A percentile compares a stretch with the other conserved stretches of the same genome.
phyloP scores from a whole-genome alignment of 345 rosid genomes.

The Aegle marmelos region DNA sequence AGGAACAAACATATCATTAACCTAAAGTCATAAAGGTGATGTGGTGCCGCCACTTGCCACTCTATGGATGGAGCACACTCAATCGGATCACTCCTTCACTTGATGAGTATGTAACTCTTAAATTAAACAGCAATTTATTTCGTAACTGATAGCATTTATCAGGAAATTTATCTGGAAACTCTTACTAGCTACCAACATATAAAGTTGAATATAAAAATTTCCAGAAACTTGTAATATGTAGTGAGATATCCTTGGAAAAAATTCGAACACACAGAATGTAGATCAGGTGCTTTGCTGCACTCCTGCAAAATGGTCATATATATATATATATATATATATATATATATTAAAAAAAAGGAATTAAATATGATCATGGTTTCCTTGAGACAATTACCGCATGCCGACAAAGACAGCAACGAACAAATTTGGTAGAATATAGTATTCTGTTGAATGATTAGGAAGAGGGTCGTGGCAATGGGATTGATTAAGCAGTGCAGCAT shows the following conservation, averaged over 20 bases:
- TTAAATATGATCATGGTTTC: not conserved
- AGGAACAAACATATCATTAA: not conserved
- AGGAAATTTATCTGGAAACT: not conserved
- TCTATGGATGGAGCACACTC: no score
- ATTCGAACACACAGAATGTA: not conserved
- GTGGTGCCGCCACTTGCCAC: no score
- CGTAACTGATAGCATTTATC: not conserved
- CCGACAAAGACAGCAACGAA: not conserved
- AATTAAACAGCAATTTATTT: not conserved
- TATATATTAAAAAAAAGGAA: not conserved
- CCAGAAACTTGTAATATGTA: not conserved
- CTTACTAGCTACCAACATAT: no score
- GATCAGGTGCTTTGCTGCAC: not conserved
- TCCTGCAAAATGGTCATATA: not conserved
- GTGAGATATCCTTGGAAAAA: not conserved
- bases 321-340: no score
- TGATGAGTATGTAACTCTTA: not conserved
- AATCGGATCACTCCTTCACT: no score
- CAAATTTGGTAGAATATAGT: not conserved
- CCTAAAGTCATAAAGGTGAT: not conserved
- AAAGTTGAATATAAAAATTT: not conserved
- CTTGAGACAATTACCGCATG: not conserved
- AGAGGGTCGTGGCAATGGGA: no score
- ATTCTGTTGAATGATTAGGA: not conserved
- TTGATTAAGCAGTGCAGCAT: no score